Evolutionary conservation across 2,329 filamentous ascomycete species (phyloP), one percentile per base, ranked within the genome.

Genomic region (Penicillium sp.): DNA sequence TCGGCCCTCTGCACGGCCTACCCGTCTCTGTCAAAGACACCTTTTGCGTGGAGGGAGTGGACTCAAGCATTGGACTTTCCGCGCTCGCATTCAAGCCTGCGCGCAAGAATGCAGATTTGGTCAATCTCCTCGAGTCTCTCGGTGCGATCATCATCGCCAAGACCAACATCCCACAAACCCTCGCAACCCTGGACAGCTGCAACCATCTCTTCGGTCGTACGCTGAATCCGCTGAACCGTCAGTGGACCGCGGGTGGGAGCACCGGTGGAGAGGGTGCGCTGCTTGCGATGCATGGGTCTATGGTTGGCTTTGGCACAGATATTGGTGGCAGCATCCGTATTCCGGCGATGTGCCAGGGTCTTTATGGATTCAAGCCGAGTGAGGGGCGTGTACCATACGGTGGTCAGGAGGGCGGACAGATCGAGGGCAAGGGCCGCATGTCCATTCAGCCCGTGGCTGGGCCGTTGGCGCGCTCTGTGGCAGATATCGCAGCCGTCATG

Each of bases 141-240:
- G 89, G 89, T 1, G 88, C 88, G 0, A 80, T 91, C 0, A 75
- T 88, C n/a, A 88, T 90, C 64, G 82, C 84, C 64, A 90, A 90
- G 74, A 90, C 88, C 0, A 90, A 90, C 65, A 78, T 90, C 2
- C 88, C 88, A 1, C 84, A 86, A 61, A 84, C 83, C 0, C 72
- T 86, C 58, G 78, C 78, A 65, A 79, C 80, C 7, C 71, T 86
- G 42, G 87, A 89, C 68, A 83, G 80, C 4, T 80, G 84, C 42
- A 89, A 87, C 70, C 83, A 88, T 66, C 68, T 89, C 20, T 86
- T 86, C 58, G 87, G 87, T 1, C 81, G 84, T 37, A 85, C 85
- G 0, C 74, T 89, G 3, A 90, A 89, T 67, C 88, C 89, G 0
- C 78, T 83, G 58, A 89, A 89, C 60, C 80, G 84, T 0, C 75